A percentile compares a stretch with the other conserved stretches of the same genome.
phyloP scores from a whole-genome alignment of 2,329 filamentous ascomycete species.

The Juglanconis oblonga region DNA sequence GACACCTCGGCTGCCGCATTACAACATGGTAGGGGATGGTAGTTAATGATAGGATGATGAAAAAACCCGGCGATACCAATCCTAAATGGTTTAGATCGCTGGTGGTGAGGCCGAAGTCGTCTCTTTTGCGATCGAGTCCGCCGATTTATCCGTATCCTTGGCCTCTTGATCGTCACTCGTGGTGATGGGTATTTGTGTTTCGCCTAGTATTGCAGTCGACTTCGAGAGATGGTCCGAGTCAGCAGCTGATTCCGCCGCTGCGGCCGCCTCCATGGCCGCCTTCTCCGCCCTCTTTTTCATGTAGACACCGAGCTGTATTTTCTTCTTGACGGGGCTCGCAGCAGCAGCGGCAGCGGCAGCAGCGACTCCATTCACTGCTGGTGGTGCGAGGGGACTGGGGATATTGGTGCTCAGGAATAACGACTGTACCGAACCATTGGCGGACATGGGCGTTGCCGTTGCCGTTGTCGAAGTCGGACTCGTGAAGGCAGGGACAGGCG shows the following conservation, averaged over 20 bases:
- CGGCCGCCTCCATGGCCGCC: slow-evolving; percentile 46
- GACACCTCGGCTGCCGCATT: slow-evolving; percentile 8
- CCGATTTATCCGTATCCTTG: neutral
- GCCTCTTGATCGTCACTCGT: slow-evolving; percentile 19
- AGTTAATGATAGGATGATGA: neutral
- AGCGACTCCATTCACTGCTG: slow-evolving; percentile 40
- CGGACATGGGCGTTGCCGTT: slow-evolving; percentile 46
- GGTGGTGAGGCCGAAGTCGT: neutral
- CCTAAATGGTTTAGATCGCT: neutral
- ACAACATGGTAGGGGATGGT: slow-evolving; percentile 9
- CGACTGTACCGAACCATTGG: slow-evolving; percentile 45
- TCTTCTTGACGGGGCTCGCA: slow-evolving; percentile 64
- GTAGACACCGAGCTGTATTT: slow-evolving; percentile 60
- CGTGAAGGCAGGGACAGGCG: slow-evolving; percentile 51
- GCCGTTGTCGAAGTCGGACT: slow-evolving; percentile 33
- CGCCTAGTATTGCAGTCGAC: slow-evolving; percentile 24
- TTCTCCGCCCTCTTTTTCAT: slow-evolving; percentile 55
- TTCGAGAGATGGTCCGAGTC: slow-evolving; percentile 39
- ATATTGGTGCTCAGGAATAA: slow-evolving; percentile 43
- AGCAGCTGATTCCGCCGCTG: slow-evolving; percentile 14
- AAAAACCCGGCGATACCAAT: neutral
- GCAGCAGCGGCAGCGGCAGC: slow-evolving; percentile 39
- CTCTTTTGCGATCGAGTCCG: neutral
- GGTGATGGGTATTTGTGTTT: slow-evolving; percentile 29
- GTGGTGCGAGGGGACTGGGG: slow-evolving; percentile 40